Percentiles rank a stretch among this genome's conserved stretches.
These are phyloP conservation scores for Maudiozyma saulgeensis DNA, from an alignment of 805 yeast genomes.

Conservation along the genomic window DNA sequence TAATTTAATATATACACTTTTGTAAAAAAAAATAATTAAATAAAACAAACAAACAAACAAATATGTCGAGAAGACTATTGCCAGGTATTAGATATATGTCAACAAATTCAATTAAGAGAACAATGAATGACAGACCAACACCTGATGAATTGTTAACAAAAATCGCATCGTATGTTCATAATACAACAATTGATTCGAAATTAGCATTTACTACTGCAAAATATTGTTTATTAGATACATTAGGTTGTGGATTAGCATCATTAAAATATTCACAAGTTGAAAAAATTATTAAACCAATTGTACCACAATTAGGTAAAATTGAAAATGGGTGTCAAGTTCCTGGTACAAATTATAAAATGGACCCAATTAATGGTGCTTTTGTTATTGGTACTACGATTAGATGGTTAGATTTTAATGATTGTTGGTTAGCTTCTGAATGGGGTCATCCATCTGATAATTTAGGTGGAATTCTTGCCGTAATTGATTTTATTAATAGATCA, in stretches of 20 bases:
- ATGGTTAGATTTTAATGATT: constrained; percentile 55
- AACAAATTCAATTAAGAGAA: not conserved
- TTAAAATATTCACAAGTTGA: constrained; percentile 42
- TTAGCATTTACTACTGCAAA: constrained; percentile 47
- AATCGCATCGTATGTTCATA: constrained; percentile 43
- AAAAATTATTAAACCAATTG: constrained; percentile 44
- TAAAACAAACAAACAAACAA: too few relatives aligned
- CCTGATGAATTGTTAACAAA: constrained; percentile 41
- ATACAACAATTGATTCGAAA: constrained; percentile 34
- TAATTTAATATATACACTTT: too few relatives aligned
- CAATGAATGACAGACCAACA: constrained; percentile 38
- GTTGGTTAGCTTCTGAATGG: constrained; percentile 66
- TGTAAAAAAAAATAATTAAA: too few relatives aligned
- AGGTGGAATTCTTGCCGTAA: constrained; percentile 50
- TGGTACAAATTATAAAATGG: constrained; percentile 42
- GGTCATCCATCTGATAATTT: constrained; percentile 57
- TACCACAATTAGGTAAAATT: constrained; percentile 37
- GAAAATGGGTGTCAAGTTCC: constrained; percentile 48
- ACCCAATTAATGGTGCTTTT: constrained; percentile 52
- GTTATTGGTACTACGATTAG: constrained; percentile 47
- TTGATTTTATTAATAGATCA: constrained; percentile 43
- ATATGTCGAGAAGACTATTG: not conserved
- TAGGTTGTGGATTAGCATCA: constrained; percentile 55
- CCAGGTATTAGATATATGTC: too few relatives aligned
- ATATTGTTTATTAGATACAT: constrained; percentile 45